Evolutionary conservation across 331 rosid species (phyloP).

Genomic region (Malus hybrid): DNA sequence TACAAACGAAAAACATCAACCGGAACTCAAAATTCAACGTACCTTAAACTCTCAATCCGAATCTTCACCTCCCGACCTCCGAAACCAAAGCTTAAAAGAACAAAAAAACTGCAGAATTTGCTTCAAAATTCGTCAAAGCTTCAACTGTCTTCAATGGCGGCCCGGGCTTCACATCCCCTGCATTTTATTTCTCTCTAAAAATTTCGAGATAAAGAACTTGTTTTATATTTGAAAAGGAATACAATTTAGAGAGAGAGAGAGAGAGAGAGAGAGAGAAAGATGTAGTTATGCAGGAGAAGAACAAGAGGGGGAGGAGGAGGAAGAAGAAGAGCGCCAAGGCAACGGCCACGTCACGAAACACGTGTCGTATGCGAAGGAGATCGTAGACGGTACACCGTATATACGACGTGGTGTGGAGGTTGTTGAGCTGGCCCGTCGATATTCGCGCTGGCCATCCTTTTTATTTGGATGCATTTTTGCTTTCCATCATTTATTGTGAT

Average conservation of each 20-base stretch:
- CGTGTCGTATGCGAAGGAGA: constrained; percentile 41
- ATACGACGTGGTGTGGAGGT: constrained; percentile 49
- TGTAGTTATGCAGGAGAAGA: neutral
- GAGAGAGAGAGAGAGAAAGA: neutral
- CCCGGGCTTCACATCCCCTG: constrained; percentile 5
- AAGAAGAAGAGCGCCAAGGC: constrained; percentile 41
- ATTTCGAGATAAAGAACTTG: constrained; percentile 10
- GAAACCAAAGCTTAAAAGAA: neutral
- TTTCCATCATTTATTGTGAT: too few relatives aligned
- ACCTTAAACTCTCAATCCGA: constrained; percentile 29
- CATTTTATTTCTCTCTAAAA: constrained; percentile 40
- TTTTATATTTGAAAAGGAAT: neutral
- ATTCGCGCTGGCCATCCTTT: constrained; percentile 35
- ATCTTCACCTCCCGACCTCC: constrained; percentile 4
- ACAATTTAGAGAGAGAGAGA: neutral
- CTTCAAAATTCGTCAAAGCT: constrained; percentile 14
- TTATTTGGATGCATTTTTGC: too few relatives aligned
- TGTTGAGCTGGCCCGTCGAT: constrained; percentile 72
- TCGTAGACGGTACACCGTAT: constrained; percentile 42
- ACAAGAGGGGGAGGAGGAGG: constrained; percentile 14
- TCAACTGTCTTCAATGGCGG: constrained; percentile 24
- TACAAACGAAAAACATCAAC: neutral
- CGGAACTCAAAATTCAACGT: constrained; percentile 21
- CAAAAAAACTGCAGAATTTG: neutral
- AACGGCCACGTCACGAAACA: constrained; percentile 77